Conservation (phyloP, 1,139 yeast genomes). For the Protomyces inundatus region DNA sequence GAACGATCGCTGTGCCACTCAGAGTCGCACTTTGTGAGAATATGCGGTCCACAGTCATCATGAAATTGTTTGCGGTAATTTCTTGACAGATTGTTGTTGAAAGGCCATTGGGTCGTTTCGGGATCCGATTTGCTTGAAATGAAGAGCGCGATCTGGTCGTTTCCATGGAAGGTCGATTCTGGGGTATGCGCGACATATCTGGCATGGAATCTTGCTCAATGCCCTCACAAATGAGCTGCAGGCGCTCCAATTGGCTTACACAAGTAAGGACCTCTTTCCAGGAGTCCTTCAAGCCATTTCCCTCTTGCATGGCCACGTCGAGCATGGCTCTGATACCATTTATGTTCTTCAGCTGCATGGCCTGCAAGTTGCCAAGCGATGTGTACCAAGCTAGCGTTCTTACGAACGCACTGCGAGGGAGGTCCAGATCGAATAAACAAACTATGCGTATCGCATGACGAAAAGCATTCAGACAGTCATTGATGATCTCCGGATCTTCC, state of each 20-base stretch:
- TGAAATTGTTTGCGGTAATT: slow-evolving; percentile 68
- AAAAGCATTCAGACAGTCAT: slow-evolving; percentile 74
- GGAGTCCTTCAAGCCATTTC: slow-evolving; percentile 61
- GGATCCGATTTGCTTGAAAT: slow-evolving; percentile 8
- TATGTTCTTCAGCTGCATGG: slow-evolving; percentile 72
- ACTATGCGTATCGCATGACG: slow-evolving; percentile 76
- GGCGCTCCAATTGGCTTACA: slow-evolving; percentile 83
- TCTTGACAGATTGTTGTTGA: slow-evolving; percentile 55
- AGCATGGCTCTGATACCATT: slow-evolving; percentile 71
- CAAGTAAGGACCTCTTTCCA: slow-evolving; percentile 83
- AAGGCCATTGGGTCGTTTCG: slow-evolving; percentile 34
- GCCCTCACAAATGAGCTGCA: slow-evolving; percentile 84
- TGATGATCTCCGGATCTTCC: slow-evolving; percentile 71
- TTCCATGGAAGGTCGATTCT: slow-evolving; percentile 10
- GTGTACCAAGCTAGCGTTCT: slow-evolving; percentile 87
- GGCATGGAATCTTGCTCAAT: slow-evolving; percentile 80
- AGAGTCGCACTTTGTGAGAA: slow-evolving; percentile 77
- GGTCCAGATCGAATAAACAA: slow-evolving; percentile 73
- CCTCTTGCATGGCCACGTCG: slow-evolving; percentile 73
- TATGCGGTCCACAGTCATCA: slow-evolving; percentile 78
- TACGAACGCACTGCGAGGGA: slow-evolving; percentile 82
- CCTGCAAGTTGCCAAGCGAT: slow-evolving; percentile 70
- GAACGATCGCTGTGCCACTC: slow-evolving; percentile 76
- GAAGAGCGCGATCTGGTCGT: slow-evolving; percentile 14
- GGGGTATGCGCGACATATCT: slow-evolving; percentile 57